Percentiles rank a stretch among this genome's conserved stretches.
phyloP scores from a whole-genome alignment of 2,329 filamentous ascomycete species.

The Cercospora beticola region DNA sequence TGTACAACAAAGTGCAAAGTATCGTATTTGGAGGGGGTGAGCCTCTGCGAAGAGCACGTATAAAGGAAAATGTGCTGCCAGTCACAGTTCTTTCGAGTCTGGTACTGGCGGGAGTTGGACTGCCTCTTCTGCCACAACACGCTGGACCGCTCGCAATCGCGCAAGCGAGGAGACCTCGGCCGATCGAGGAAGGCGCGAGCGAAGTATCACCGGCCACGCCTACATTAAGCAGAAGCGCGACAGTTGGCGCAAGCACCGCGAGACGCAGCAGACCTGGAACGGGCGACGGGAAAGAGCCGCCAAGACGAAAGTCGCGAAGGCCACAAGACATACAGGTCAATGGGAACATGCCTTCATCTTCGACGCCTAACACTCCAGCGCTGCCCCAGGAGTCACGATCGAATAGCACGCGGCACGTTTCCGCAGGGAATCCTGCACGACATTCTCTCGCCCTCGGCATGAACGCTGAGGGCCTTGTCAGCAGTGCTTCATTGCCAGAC shows the following conservation, averaged over 20 bases:
- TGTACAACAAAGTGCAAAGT: slow-evolving; percentile 86
- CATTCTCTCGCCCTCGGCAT: slow-evolving; percentile 39
- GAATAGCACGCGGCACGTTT: background rate
- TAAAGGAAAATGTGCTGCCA: slow-evolving; percentile 77
- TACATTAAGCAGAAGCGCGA: slow-evolving; percentile 68
- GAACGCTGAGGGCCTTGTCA: slow-evolving; percentile 33
- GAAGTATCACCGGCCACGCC: slow-evolving; percentile 56
- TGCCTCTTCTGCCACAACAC: slow-evolving; percentile 73
- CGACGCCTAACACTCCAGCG: slow-evolving; percentile 23
- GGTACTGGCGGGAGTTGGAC: slow-evolving; percentile 71
- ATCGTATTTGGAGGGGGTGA: slow-evolving; percentile 80
- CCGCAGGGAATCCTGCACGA: slow-evolving; percentile 14
- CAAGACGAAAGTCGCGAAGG: slow-evolving; percentile 38
- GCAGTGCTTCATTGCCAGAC: slow-evolving; percentile 38
- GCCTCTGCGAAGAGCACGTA: slow-evolving; percentile 67
- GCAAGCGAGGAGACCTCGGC: slow-evolving; percentile 73
- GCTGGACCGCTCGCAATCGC: slow-evolving; percentile 78
- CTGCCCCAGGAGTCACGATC: slow-evolving; percentile 8
- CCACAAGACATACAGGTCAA: slow-evolving; percentile 34
- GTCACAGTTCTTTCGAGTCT: slow-evolving; percentile 80
- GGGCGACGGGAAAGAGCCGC: slow-evolving; percentile 30
- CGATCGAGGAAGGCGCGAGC: slow-evolving; percentile 60
- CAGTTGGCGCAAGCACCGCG: slow-evolving; percentile 53
- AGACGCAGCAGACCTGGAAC: slow-evolving; percentile 45
- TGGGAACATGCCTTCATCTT: slow-evolving; percentile 18